Evolutionary conservation across 176 grass and related monocot species (phyloP).

Genomic region (Aegilops umbellulata): DNA sequence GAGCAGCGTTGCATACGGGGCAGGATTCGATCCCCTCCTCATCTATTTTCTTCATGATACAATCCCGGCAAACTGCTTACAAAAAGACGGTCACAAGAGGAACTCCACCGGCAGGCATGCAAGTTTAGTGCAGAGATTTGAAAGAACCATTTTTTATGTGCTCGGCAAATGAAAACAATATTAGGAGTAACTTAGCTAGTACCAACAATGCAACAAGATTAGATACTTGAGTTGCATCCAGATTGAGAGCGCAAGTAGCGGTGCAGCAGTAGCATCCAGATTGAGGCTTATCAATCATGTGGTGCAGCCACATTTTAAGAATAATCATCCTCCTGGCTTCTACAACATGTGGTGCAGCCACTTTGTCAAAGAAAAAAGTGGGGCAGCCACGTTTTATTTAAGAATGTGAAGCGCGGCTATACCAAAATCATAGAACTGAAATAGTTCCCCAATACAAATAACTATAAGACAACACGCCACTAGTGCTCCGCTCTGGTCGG

Average conservation of each 20-base stretch:
- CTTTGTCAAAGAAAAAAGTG: neutral
- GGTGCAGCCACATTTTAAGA: neutral
- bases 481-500: neutral
- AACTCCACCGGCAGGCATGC: slow-evolving; percentile 9
- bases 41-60: slow-evolving; percentile 82
- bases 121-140: slow-evolving; percentile 1
- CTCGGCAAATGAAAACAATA: neutral
- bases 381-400: neutral
- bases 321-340: neutral
- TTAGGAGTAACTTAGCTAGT: neutral
- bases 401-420: neutral
- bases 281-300: neutral
- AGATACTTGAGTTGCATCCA: neutral
- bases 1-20: slow-evolving; percentile 72
- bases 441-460: neutral
- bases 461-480: neutral
- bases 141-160: neutral
- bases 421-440: neutral
- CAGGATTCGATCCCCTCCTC: slow-evolving; percentile 67
- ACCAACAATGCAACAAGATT: neutral
- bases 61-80: slow-evolving; percentile 79
- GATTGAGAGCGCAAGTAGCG: neutral
- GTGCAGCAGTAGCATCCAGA: neutral
- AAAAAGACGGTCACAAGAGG: slow-evolving; percentile 16
- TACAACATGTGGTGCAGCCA: neutral